A percentile compares a stretch with the other conserved stretches of the same genome.
phyloP scores from a whole-genome alignment of 495 filamentous ascomycete genomes.

The Aspergillus conjunctus region DNA sequence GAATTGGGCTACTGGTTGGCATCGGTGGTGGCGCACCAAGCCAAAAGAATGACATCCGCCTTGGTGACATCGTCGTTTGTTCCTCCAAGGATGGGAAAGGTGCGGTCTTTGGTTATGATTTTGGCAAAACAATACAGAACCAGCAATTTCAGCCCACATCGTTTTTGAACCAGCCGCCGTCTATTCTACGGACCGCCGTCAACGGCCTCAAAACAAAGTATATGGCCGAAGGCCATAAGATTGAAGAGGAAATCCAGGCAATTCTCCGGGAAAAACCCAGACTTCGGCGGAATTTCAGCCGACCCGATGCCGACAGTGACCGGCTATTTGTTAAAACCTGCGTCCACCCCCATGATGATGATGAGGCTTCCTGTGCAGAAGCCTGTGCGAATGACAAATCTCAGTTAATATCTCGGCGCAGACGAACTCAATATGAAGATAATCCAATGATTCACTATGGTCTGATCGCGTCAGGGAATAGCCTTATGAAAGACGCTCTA shows the following conservation, averaged over 20 bases:
- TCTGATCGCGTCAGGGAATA: conserved; percentile 25
- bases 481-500: conserved; percentile 20
- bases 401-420: conserved; percentile 13
- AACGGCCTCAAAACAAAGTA: conserved; percentile 22
- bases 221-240: conserved; percentile 12
- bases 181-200: conserved; percentile 31
- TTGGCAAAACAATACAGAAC: conserved; percentile 36
- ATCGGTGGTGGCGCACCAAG: conserved; percentile 41
- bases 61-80: conserved; percentile 44
- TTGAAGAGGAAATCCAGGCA: conserved; percentile 23
- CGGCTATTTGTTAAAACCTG: not conserved
- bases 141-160: conserved; percentile 37
- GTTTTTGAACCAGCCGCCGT: conserved; percentile 36
- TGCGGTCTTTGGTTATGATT: conserved; percentile 41
- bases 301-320: not conserved
- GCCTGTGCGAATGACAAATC: conserved; percentile 23
- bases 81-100: conserved; percentile 19
- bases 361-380: too few species aligned
- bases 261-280: conserved; percentile 18
- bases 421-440: conserved; percentile 5
- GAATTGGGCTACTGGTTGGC: conserved; percentile 38
- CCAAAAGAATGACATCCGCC: conserved; percentile 29
- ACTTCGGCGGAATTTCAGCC: conserved; percentile 18
- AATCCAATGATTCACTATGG: conserved; percentile 23
- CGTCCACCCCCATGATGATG: too few species aligned